Base-by-base conservation (phyloP, 2,329 filamentous ascomycete genomes). In the Amylocarpus encephaloides region DNA sequence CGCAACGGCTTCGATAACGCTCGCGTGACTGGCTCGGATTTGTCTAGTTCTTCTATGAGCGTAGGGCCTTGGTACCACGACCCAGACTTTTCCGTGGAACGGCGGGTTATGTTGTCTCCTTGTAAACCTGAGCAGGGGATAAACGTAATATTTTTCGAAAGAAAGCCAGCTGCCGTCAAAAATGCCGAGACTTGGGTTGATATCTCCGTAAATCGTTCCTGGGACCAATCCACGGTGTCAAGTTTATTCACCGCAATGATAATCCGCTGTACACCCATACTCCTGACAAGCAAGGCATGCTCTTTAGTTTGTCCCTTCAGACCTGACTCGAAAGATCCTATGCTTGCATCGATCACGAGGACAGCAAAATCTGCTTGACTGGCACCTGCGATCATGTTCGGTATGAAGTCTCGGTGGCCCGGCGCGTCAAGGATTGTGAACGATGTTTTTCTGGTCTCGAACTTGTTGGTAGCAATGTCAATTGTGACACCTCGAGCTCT, bases 361-460 rank as follows among this genome's bases (percentile, higher is more conserved):
- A 98, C 86, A 0, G 91, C 93, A 68, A 97, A 93, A 66, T 98
- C 93, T 9, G 93, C 94, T 69, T 96, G 92, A 52, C 88, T 93
- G 3, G 92, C 90, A 12, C 93, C 93, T 2, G 92, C 92, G 66
- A 98, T 96, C 93, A 98, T 98, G 67, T 96, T 98, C 0, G 93
- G 93, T 16, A 98, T 90, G 65, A 97, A 98, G 66, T 98, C 93
- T 53, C 84, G 80, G 68, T 98, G 93, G 0, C 93, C 93, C 0
- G 93, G 93, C 0, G 93, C 92, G 66, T 98, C 93, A 4, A 98
- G 76, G 41, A 98, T 95, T 1, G 93, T 97, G 64, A 97, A 97
- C 10, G 78, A 79, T 0, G 89, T 93, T 46, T 78, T 85, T 1
- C 88, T 83, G 0, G 94, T 98, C 65, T 94, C 88, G 64, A 98